Base-by-base conservation (phyloP, 106 monocot genomes). In the Platanthera guangdongensis region DNA sequence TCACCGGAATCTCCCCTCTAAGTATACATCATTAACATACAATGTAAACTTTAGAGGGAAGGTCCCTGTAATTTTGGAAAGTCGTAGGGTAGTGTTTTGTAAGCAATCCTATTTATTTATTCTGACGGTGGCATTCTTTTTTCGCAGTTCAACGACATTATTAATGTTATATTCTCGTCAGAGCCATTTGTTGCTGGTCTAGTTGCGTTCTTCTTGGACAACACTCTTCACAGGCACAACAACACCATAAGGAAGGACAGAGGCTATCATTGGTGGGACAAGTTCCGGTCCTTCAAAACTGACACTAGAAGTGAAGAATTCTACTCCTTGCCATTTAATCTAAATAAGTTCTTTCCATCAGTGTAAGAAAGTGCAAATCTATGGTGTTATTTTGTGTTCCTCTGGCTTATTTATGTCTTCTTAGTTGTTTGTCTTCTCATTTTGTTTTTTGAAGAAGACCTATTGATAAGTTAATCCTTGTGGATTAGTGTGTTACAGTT, bases 231-330 rank as follows among this genome's bases (percentile, higher is more conserved):
- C 7, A 52, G 75, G 69, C 68, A 19, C 8, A 54, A 80, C 55
- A 47, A 25, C 9, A 11, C 73, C 47, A 52, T 74, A 0, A 80
- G 80, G 69, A 80, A 80, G 73, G 80, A 80, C 68, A 68, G 80
- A 46, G 80, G 80, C 14, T 80, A 80, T 57, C 80, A 80, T 57
- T 80, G 80, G 80, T 80, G 80, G 80, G 75, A 80, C 47, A 80
- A 80, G 25, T 80, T 80, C 62, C 16, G 80, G 47, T 74, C 80
- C 53, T 80, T 80, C 75, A 80, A 57, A 75, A 80, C 75, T 0
- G 80, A 80, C 39, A 69, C 53, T 5, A 80, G 80, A 67, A 80
- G 80, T 25, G 80, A 80, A 32, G 80, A 80, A 69, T 80, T 80
- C 75, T 80, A 80, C 69, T 80, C 80, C 75, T 69, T 80, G 75